These are phyloP conservation scores for Detonula confervacea DNA, from an alignment of 352 stramenopile genomes.

Conservation along the genomic window DNA sequence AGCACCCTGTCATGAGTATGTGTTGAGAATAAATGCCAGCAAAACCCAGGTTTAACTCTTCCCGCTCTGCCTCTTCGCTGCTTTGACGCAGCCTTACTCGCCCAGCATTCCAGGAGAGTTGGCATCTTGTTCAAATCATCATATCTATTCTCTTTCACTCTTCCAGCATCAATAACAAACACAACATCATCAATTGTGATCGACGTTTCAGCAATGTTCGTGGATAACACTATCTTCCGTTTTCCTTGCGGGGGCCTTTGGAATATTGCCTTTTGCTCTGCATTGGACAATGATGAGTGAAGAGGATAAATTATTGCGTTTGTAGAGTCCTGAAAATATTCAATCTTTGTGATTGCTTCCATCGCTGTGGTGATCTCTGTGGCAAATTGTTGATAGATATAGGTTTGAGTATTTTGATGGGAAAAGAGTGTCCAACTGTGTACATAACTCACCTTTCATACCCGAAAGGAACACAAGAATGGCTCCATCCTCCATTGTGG, in stretches of 20 bases:
- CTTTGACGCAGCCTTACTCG: conserved; percentile 64
- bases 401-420: background rate
- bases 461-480: conserved; percentile 72
- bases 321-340: conserved; percentile 47
- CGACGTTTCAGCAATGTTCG: conserved; percentile 92
- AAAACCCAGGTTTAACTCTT: conserved; percentile 90
- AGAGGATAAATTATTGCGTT: conserved; percentile 87
- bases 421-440: too few relatives aligned
- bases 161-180: conserved; percentile 82
- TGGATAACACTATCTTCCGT: conserved; percentile 94
- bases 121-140: conserved; percentile 83
- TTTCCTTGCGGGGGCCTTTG: conserved; percentile 78
- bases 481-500: conserved; percentile 64
- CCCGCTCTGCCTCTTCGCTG: conserved; percentile 87
- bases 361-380: conserved; percentile 60
- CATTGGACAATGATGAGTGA: conserved; percentile 90
- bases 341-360: conserved; percentile 54
- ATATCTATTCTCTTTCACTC: conserved; percentile 84
- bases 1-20: conserved; percentile 87
- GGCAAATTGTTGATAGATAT: background rate
- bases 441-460: conserved; percentile 37
- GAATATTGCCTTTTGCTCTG: conserved; percentile 94
- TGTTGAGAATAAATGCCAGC: conserved; percentile 90
- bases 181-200: conserved; percentile 93
- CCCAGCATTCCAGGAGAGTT: conserved; percentile 83